Base-by-base conservation (phyloP, 2,329 filamentous ascomycete genomes). In the Magnaporthiopsis poae region DNA sequence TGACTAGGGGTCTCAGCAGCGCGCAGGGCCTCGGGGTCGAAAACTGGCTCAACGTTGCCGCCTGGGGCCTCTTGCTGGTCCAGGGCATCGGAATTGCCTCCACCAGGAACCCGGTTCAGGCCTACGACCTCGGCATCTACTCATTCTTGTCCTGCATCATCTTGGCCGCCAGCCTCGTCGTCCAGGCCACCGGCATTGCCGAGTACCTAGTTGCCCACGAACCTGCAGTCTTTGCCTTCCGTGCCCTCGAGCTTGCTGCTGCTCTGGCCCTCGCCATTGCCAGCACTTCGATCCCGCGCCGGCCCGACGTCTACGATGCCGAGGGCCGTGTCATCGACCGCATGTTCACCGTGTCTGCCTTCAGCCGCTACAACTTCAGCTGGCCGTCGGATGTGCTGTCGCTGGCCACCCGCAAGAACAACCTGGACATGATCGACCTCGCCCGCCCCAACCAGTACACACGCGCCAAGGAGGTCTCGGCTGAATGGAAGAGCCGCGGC, bases 341-440 rank as follows among this genome's bases (percentile, higher is more conserved):
- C 21, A 82, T 89, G 76, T 82, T 81, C 71, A 88, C 87, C 0
- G 80, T 80, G 3, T 87, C 87, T 2, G 83, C 86, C 0, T 79
- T 89, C 63, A 81, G 77, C 64, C 84, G 86, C 64, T 86, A 86
- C 72, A 90, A 84, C 8, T 93, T 88, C 77, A 77, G 79, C 63
- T 94, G 90, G 90, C 81, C 84, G 1, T 75, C 74, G 1, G 74
- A 77, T 2, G 71, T 92, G 0, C 80, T 93, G 18, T 71, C 75
- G 0, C 74, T 82, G 29, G 86, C 88, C 1, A 75, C 77, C 2
- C 80, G 81, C 70, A 87, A 88, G 71, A 84, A 83, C 62, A 81
- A 83, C 33, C 79, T 92, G 2, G 83, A 89, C 46, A 75, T 88
- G 46, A 77, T 78, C 5, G 88, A 91, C 72, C 77, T 92, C 12